Conservation (phyloP, 306 rosid species). For the Gillenia trifoliata region DNA sequence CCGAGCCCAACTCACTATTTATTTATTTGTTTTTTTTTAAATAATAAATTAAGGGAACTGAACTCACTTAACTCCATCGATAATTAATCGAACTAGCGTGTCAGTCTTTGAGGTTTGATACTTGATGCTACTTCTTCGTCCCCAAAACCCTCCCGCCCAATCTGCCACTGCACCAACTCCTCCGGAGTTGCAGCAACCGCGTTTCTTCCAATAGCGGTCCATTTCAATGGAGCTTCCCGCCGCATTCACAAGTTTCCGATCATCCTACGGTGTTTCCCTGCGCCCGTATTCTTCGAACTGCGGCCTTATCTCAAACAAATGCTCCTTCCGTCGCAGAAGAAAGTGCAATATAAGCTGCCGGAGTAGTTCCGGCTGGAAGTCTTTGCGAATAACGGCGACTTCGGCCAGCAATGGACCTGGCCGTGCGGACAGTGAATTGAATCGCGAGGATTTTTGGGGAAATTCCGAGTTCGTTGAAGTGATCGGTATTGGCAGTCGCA, state of each 20-base stretch:
- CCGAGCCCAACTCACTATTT: neutral
- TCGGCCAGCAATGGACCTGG: constrained; percentile 25
- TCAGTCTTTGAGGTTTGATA: neutral
- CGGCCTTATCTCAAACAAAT: constrained; percentile 19
- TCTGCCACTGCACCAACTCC: neutral
- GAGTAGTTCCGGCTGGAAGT: constrained; percentile 15
- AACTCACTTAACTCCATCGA: neutral
- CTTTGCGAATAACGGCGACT: constrained; percentile 30
- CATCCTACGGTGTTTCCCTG: constrained; percentile 28
- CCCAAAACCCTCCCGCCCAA: constrained; percentile 4
- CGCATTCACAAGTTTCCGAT: constrained; percentile 21
- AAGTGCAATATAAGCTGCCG: constrained; percentile 15
- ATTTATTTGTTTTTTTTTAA: too few relatives aligned
- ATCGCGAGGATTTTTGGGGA: constrained; percentile 33
- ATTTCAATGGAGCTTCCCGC: constrained; percentile 47
- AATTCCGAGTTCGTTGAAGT: constrained; percentile 61
- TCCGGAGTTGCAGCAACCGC: neutral
- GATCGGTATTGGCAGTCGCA: constrained; percentile 80
- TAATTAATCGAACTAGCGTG: neutral
- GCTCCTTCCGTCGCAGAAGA: constrained; percentile 15
- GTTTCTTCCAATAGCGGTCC: neutral
- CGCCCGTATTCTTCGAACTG: constrained; percentile 33
- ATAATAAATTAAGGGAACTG: neutral
- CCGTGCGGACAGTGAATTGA: constrained; percentile 25
- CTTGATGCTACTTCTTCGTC: neutral